Base-by-base conservation (phyloP, 2,329 filamentous ascomycete genomes). In the Monilinia vaccinii-corymbosi region DNA sequence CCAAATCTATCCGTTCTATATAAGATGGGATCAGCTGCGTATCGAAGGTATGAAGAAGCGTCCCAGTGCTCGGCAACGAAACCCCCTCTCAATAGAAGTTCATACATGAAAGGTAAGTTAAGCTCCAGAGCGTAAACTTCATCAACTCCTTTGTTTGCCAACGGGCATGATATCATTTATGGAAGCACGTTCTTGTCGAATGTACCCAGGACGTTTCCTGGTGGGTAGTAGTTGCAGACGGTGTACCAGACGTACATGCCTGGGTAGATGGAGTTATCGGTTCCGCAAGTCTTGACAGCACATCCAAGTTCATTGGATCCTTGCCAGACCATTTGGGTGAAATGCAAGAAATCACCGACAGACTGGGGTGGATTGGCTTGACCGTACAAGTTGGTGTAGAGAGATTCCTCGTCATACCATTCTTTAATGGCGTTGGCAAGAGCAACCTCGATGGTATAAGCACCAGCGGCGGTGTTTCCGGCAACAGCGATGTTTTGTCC, bases 401-500 rank as follows among this genome's bases (percentile, higher is more conserved):
- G 85, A 69, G 75, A 75, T 64, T 72, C 71, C 75, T 96, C 91
- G 69, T 94, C 90, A 82, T 97, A 97, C 90, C 94, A 97, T 76
- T 87, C 79, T 72, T 93, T 82, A 69, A 85, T 85, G 66, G 87
- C 84, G 64, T 81, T 78, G 58, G 84, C 83, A 64, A 89, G 78
- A 50, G 85, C 81, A 62, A 73, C 75, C n/a, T 76, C 72, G 2
- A 74, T 70, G 62, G 82, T 79, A 66, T 86, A 79, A 62, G 73
- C 65, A n/a, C 60, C 67, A 28, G 77, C 73, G 50, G 76, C 74
- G 32, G 74, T 73, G 52, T 73, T 74, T 51, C 75, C 80, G 11
- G 49, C 45, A n/a, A 60, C 50, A n/a, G 58, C 93, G 61, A 97
- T 86, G 81, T 97, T 99, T 78, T 99, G 94, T 64, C 94, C 94